Conservation (phyloP, 495 filamentous ascomycete genomes). For the Pyronema omphalodes region DNA sequence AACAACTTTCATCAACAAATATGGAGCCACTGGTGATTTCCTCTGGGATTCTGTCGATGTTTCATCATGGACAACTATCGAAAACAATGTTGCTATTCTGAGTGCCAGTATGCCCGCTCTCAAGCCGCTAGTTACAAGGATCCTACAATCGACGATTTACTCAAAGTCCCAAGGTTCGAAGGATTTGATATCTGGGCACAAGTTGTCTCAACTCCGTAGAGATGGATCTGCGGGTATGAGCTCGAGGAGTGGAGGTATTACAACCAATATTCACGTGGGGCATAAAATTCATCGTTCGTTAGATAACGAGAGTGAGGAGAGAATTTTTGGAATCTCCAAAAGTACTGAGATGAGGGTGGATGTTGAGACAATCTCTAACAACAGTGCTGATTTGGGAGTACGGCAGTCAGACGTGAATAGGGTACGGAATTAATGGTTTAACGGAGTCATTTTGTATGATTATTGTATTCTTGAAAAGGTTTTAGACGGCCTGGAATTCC, state of each 20-base stretch:
- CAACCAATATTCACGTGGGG: no score
- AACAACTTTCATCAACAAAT: slow-evolving; percentile 25
- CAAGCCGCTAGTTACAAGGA: slow-evolving; percentile 16
- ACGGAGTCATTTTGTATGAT: no score
- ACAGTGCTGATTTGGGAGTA: background rate
- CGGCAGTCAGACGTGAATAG: no score
- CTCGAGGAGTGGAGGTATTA: no score
- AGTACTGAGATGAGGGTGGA: slow-evolving; percentile 1
- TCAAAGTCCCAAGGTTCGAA: background rate
- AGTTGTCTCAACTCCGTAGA: background rate
- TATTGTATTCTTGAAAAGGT: no score
- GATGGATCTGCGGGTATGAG: background rate
- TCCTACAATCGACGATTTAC: slow-evolving; percentile 5
- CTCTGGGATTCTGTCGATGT: slow-evolving; percentile 17
- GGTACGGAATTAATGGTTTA: no score
- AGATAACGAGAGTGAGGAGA: slow-evolving; percentile 2
- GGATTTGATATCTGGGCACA: background rate
- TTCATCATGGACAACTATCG: slow-evolving; percentile 8
- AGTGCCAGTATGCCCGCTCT: slow-evolving; percentile 13
- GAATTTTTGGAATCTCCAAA: background rate
- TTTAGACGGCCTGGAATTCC: no score
- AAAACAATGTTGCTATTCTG: slow-evolving; percentile 13
- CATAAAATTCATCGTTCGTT: background rate
- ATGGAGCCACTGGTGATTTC: slow-evolving; percentile 29
- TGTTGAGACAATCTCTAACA: background rate